Evolutionary conservation across 2,329 filamentous ascomycete species (phyloP).

Genomic region (Dothidotthia symphoricarpi): DNA sequence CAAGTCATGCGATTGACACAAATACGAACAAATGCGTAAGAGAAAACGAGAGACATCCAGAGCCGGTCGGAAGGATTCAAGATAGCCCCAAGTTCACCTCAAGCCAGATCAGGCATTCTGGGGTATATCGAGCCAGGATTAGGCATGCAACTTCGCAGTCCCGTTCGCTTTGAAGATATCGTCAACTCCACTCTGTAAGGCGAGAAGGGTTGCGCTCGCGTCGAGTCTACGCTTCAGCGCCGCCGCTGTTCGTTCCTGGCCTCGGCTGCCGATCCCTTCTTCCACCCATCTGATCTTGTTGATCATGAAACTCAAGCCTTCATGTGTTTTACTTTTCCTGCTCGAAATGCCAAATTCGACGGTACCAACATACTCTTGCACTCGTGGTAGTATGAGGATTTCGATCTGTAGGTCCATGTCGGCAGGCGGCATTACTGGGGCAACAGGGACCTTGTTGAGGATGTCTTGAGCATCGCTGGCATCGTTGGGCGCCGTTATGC

Average conservation of each 20-base stretch:
- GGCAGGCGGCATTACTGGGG: conserved; percentile 62
- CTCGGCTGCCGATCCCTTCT: conserved; percentile 56
- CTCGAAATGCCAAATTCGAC: conserved; percentile 80
- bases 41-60: background rate
- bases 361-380: conserved; percentile 73
- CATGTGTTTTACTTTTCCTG: conserved; percentile 76
- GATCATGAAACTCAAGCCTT: conserved; percentile 87
- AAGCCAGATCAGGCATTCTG: no score
- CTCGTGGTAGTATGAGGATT: conserved; percentile 73
- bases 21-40: no score
- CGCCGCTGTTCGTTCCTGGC: conserved; percentile 39
- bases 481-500: conserved; percentile 47
- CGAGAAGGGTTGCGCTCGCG: conserved; percentile 36
- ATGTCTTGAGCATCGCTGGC: conserved; percentile 47
- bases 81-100: background rate
- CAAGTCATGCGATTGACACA: conserved; percentile 10
- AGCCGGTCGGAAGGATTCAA: conserved; percentile 15
- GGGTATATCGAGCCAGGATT: background rate
- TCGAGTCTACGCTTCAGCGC: conserved; percentile 40
- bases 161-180: conserved; percentile 23
- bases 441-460: conserved; percentile 41
- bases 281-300: conserved; percentile 80
- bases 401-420: conserved; percentile 85
- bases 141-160: conserved; percentile 29
- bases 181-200: conserved; percentile 31